phyloP scores from a whole-genome alignment of 768 basidiomycete genomes.

The Amanita phalloides region DNA sequence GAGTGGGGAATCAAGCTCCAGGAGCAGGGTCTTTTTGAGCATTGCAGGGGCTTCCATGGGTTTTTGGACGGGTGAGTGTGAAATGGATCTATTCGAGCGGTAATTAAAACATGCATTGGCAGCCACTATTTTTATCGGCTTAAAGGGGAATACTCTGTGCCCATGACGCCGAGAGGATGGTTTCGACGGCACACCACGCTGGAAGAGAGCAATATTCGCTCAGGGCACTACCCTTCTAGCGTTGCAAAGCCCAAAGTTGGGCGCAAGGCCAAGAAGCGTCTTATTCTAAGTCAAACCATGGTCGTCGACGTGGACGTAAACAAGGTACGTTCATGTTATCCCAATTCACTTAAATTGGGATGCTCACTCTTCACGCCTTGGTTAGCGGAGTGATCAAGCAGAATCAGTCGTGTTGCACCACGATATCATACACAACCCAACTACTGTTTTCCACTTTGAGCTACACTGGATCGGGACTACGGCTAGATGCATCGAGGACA shows the following conservation, averaged over 20 bases:
- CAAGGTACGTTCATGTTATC: conserved; percentile 32
- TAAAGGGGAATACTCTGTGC: conserved; percentile 64
- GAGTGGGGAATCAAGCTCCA: conserved; percentile 72
- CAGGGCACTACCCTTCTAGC: conserved; percentile 24
- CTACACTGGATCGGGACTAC: conserved; percentile 96
- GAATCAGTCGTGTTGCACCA: conserved; percentile 85
- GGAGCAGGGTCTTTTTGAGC: conserved; percentile 80
- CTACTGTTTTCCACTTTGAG: conserved; percentile 95
- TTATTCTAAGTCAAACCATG: conserved; percentile 82
- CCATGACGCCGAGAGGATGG: conserved; percentile 64
- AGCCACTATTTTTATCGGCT: conserved; percentile 89
- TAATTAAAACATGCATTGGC: conserved; percentile 2
- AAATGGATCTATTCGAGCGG: neutral
- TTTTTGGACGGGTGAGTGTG: conserved; percentile 76
- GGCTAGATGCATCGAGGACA: conserved; percentile 83
- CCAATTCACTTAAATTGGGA: conserved; percentile 2
- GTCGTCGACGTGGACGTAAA: conserved; percentile 78
- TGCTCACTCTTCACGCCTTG: neutral
- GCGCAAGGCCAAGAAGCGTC: conserved; percentile 42
- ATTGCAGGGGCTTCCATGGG: conserved; percentile 66
- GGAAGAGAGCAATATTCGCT: conserved; percentile 21
- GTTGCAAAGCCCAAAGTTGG: conserved; percentile 23
- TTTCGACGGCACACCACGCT: conserved; percentile 48
- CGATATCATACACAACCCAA: conserved; percentile 91
- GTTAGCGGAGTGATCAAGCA: conserved; percentile 72